A percentile compares a stretch with the other conserved stretches of the same genome.
phyloP scores from a whole-genome alignment of 2,329 filamentous ascomycete species.

The Fonsecaea pugnacius region DNA sequence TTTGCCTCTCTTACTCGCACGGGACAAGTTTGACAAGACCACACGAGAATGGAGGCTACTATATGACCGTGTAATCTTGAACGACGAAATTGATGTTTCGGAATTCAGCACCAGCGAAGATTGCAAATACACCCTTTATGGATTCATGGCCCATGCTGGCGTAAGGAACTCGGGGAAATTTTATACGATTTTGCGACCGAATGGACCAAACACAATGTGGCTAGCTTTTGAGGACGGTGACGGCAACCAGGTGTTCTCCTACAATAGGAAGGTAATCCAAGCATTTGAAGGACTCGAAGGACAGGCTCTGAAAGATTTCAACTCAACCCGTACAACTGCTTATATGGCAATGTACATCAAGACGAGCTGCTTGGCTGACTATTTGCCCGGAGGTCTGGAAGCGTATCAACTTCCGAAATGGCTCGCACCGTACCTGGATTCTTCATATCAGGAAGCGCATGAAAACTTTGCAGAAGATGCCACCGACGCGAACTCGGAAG shows the following conservation, averaged over 20 bases:
- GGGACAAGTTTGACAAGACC: constrained; percentile 60
- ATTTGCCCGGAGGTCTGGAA: constrained; percentile 49
- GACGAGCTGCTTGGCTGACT: constrained; percentile 50
- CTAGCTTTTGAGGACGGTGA: constrained; percentile 62
- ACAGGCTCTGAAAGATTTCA: constrained; percentile 44
- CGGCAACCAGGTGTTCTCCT: constrained; percentile 60
- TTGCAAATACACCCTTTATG: constrained; percentile 61
- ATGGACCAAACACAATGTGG: constrained; percentile 61
- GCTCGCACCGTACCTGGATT: constrained; percentile 47
- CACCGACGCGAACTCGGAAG: constrained; percentile 31
- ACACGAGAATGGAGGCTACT: constrained; percentile 62
- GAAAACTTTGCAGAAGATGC: constrained; percentile 25
- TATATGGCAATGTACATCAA: constrained; percentile 63
- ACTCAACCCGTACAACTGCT: constrained; percentile 51
- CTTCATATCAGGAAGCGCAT: constrained; percentile 28
- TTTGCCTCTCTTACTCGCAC: constrained; percentile 60
- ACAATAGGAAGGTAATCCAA: constrained; percentile 60
- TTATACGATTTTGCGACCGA: constrained; percentile 63
- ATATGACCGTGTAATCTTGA: constrained; percentile 59
- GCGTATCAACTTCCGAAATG: constrained; percentile 54
- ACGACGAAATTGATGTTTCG: constrained; percentile 58
- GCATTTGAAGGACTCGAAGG: constrained; percentile 54
- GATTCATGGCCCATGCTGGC: constrained; percentile 64
- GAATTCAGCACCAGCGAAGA: constrained; percentile 43
- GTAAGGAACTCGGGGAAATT: constrained; percentile 63